Base-by-base conservation (phyloP, 192 early-diverging fungal genomes). In the Podila epicladia region DNA sequence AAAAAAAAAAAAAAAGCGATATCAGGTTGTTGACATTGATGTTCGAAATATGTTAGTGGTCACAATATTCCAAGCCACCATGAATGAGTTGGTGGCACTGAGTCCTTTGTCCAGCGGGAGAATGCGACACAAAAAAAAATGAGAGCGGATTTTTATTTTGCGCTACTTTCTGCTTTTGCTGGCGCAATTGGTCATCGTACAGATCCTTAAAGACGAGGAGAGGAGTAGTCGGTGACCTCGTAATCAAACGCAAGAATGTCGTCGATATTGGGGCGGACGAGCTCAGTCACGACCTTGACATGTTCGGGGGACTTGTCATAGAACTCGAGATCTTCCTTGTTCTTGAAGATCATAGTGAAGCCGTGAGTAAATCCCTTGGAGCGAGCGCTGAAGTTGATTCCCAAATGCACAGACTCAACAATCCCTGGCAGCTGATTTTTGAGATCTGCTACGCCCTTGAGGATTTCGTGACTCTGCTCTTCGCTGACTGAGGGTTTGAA, bases 321-420 rank as follows among this genome's bases (percentile, higher is more conserved):
- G 31, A 57, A 60, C 35, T 80, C 77, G 41, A 80, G 66, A 12
- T 65, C 77, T 13, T 60, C 77, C 20, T 57, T 65, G 60, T 69
- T 62, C 69, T 80, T 80, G 65, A 80, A 80, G 71, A 73, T 53
- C 77, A 80, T 80, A 24, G 77, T 80, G 62, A 80, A 80, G 60
- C 62, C 70, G 22, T 80, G 71, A 37, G 77, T 80, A 58, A 64
- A 80, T 37, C 77, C 77, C 58, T 80, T 68, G 50, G 45, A 55
- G 28, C 69, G 75, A 9, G 64, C 64, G 6, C 69, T 41, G 29
- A 78, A 78, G 65, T 80, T 80, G 71, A 49, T 26, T 9, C 77
- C 77, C 20, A 80, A 53, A 58, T 80, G 77, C 12, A 80, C 77
- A 9, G 77, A 80, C n/a, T 80, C 65, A 37, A 80, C 32, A 29